These are phyloP conservation scores for Scenedesmus sp. DNA, from an alignment of 163 green algal genomes.

Conservation along the genomic window DNA sequence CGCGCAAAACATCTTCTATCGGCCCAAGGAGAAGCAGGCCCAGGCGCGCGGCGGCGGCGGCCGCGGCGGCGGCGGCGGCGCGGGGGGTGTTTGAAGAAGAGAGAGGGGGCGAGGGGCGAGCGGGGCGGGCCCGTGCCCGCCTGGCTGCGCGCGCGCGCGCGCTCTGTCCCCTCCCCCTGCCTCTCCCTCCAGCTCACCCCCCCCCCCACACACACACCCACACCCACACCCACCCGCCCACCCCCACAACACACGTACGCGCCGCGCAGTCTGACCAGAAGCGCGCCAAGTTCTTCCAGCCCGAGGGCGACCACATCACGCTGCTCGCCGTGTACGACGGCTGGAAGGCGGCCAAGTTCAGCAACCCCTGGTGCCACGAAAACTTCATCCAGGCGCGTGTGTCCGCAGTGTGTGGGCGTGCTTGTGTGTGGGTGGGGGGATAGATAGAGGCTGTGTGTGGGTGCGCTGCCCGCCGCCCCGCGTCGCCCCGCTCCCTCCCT, in stretches of 20 bases:
- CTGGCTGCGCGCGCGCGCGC: not conserved
- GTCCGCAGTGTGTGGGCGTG: not conserved
- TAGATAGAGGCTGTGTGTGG: no score
- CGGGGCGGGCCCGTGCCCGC: not conserved
- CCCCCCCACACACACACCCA: no score
- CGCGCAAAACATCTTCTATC: conserved; percentile 99
- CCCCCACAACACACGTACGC: no score
- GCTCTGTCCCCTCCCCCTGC: not conserved
- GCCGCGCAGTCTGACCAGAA: conserved; percentile 90
- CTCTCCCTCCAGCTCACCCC: not conserved
- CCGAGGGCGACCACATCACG: conserved; percentile 98
- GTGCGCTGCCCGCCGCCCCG: no score
- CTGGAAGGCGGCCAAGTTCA: conserved; percentile 98
- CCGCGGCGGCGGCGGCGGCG: no score
- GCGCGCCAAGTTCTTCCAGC: conserved; percentile 97
- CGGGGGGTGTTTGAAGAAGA: no score
- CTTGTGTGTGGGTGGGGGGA: no score
- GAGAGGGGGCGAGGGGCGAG: no score
- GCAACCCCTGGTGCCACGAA: conserved; percentile 95
- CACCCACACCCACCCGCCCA: no score
- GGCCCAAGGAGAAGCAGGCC: conserved; percentile 95
- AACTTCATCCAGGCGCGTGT: conserved; percentile 91
- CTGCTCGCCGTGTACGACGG: conserved; percentile 97
- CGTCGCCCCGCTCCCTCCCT: no score
- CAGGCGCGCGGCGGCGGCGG: conserved; percentile 52